Base-by-base conservation (phyloP, 2,329 filamentous ascomycete species). In the Aspergillus intermedius region DNA sequence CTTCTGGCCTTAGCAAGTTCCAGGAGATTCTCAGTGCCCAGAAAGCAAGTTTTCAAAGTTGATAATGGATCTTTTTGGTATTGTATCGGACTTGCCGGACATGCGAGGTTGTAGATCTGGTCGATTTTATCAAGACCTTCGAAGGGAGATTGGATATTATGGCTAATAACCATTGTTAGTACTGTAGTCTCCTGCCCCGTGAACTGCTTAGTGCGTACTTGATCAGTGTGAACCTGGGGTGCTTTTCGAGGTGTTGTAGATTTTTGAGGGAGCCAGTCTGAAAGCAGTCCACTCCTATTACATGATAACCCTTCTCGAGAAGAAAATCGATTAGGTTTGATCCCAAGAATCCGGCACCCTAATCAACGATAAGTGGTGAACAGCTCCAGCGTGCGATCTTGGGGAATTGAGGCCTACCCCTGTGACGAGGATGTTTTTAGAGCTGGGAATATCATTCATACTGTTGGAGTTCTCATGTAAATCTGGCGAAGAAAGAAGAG, bases 101-200 rank as follows among this genome's bases (percentile, higher is more conserved):
- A 65, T 13, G 62, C 63, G 25, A 66, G 54, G 43, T 66, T 63
- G 51, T 64, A 66, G 47, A 66, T 62, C 46, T 64, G 62, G 53
- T 65, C 58, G 34, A 65, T 55, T 44, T 61, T n/a, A n/a, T 23
- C 42, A n/a, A 53, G 19, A 5, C 25, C 22, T 15, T 48, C 42
- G 12, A 55, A 32, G 3, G 46, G 19, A 42, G 12, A 15, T 42
- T 53, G 46, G n/a, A 54, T 48, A 42, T 51, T 45, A 25, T 54
- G 52, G n/a, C 52, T 52, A 19, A 35, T 17, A 6, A 4, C 13
- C 13, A 19, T 3, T 12, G 39, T 41, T 41, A 41, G 19, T 41
- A 8, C 10, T 35, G 34, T 35, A 35, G 13, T 35, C 13, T n/a
- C 34, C 13, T 15, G 12, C 32, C 32, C 34, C 5, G 2, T 35